Conservation (phyloP, 192 early-diverging fungal species). For the Umbelopsis sp. region DNA sequence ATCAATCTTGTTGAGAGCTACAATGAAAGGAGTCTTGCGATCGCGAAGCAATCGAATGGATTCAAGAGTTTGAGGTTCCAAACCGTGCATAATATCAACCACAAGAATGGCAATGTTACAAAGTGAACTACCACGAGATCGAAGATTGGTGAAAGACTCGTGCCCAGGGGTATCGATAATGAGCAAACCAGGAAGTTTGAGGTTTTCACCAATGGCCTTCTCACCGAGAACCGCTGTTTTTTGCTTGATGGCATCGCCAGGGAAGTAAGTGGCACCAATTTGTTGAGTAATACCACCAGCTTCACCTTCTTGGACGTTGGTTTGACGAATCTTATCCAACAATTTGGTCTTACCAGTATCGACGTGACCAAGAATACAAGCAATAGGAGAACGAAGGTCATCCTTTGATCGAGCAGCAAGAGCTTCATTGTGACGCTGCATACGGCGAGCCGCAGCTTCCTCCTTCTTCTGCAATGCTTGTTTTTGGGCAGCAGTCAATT, state of each 20-base stretch:
- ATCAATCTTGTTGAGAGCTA: constrained; percentile 99
- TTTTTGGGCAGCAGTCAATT: constrained; percentile 63
- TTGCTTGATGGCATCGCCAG: constrained; percentile 87
- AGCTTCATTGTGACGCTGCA: constrained; percentile 72
- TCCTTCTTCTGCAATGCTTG: constrained; percentile 70
- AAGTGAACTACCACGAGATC: constrained; percentile 93
- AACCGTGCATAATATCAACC: constrained; percentile 98
- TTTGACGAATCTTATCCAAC: constrained; percentile 98
- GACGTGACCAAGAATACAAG: constrained; percentile 98
- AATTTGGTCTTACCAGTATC: constrained; percentile 98
- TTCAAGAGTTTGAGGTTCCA: constrained; percentile 98
- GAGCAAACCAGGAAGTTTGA: constrained; percentile 91
- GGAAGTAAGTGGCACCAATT: constrained; percentile 99
- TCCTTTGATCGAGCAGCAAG: constrained; percentile 84
- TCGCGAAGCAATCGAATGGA: constrained; percentile 89
- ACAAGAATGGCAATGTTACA: constrained; percentile 99
- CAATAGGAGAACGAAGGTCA: constrained; percentile 95
- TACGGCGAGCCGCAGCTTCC: constrained; percentile 76
- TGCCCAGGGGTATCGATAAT: constrained; percentile 99
- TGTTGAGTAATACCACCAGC: constrained; percentile 99
- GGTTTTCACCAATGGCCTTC: constrained; percentile 44
- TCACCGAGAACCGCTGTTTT: constrained; percentile 81
- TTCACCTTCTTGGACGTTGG: constrained; percentile 99
- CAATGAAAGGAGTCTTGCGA: constrained; percentile 96
- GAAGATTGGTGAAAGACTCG: constrained; percentile 97